A percentile compares a stretch with the other conserved stretches of the same genome.
Conservation (phyloP, 148 eudicot species). For the Suaeda aralocaspica region DNA sequence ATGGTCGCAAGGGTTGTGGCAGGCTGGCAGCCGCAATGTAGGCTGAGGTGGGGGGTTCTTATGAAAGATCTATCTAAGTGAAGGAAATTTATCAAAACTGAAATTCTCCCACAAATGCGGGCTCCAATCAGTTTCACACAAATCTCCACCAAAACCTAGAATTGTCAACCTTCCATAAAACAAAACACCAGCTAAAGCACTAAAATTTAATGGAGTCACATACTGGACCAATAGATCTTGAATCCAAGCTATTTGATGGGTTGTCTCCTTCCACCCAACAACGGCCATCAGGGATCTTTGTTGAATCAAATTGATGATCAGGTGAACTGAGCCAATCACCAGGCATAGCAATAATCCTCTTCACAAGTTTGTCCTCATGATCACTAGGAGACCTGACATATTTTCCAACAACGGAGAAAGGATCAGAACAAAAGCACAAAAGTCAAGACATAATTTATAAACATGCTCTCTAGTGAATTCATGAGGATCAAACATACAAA, state of each 20-base stretch:
- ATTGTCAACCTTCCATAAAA: not conserved
- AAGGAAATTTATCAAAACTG: too few relatives aligned
- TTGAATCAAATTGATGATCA: constrained; percentile 39
- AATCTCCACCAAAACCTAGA: not conserved
- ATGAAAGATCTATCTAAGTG: too few relatives aligned
- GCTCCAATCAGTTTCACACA: not conserved
- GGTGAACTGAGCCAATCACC: constrained; percentile 74
- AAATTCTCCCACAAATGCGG: not conserved
- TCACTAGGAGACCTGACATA: constrained; percentile 64
- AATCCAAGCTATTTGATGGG: constrained; percentile 68
- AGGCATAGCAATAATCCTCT: constrained; percentile 85
- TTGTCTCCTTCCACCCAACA: constrained; percentile 99
- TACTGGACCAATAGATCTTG: constrained; percentile 84
- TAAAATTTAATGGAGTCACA: constrained; percentile 19
- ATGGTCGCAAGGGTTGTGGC: not conserved
- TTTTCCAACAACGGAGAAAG: constrained; percentile 10
- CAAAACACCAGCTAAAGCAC: not conserved
- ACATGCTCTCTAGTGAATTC: not conserved
- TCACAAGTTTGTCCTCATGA: constrained; percentile 63
- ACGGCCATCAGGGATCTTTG: constrained; percentile 78
- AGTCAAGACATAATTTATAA: not conserved
- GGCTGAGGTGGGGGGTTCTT: not conserved
- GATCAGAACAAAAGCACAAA: constrained; percentile 3
- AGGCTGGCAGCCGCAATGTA: not conserved
- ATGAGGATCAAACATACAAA: not conserved